Evolutionary conservation across 2,329 filamentous ascomycete genomes (phyloP), one percentile per base, ranked within the genome.

Genomic region (Ascocoryne sarcoides): DNA sequence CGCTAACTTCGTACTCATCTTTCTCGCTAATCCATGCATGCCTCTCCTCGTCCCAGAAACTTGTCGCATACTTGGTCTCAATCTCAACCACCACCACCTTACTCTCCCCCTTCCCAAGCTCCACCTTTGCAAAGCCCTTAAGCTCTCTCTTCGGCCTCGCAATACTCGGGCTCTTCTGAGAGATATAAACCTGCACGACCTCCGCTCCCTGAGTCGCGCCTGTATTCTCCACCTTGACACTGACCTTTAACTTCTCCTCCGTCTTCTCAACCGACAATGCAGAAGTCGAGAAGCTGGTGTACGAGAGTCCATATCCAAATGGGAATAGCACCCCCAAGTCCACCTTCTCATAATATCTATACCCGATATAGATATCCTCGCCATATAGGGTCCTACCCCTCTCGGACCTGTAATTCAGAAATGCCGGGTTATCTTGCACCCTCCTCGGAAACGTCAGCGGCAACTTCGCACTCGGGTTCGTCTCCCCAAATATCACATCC

Each of bases 221-320:
- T 0, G 68, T 76, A 58, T 87, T 87, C 70, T 66, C 73, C 50
- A 81, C 78, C 4, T 65, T 67, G 8, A 80, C 65, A 0, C 53
- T 54, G 17, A 68, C 36, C 0, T 65, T 63, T 4, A 73, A 60
- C 2, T 62, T 65, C 32, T 75, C 66, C 0, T 56, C 57, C 0
- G 50, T 47, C n/a, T 67, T 64, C 0, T 61, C 57, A 15, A 76
- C 65, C 1, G 59, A 57, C 9, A 80, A 63, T 30, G 71, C 64
- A 1, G 67, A 71, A 49, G 73, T 70, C 8, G 59, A 51, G 58
- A 90, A 90, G 0, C 66, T 76, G 0, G 84, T 88, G 62, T 89
- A 92, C 12, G 80, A 84, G 1, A 92, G 68, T 2, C 86, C 86
- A 55, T 87, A 79, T 10, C 85, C 85, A 57, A 93, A 93, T 42